Conservation (phyloP, 768 basidiomycete genomes). For the Suillus subaureus region DNA sequence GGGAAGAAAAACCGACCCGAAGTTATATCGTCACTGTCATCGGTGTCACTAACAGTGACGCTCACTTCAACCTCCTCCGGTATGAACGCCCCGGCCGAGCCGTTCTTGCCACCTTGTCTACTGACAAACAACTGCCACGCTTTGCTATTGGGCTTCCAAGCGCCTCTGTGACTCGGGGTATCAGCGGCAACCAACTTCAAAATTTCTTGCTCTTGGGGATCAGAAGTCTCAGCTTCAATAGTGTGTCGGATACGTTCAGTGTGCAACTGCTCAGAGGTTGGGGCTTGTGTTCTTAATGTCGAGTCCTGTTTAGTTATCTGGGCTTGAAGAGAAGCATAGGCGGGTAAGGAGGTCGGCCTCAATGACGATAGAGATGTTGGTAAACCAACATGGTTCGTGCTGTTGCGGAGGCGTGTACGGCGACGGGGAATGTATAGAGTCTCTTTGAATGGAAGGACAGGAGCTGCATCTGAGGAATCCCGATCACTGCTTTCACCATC, state of each 20-base stretch:
- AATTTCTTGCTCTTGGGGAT: constrained; percentile 54
- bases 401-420: constrained; percentile 28
- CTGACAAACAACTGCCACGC: constrained; percentile 65
- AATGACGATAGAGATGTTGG: constrained; percentile 61
- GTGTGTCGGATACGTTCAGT: constrained; percentile 13
- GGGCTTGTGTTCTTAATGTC: background rate
- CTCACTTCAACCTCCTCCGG: constrained; percentile 39
- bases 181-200: constrained; percentile 67
- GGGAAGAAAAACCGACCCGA: constrained; percentile 23
- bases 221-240: constrained; percentile 22
- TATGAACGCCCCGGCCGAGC: constrained; percentile 33
- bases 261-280: constrained; percentile 8
- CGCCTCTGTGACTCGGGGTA: constrained; percentile 70
- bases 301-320: constrained; percentile 7
- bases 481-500: constrained; percentile 52
- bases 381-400: constrained; percentile 41
- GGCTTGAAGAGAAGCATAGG: constrained; percentile 56
- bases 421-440: constrained; percentile 24
- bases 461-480: constrained; percentile 35
- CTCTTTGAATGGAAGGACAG: constrained; percentile 39
- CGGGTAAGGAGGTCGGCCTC: constrained; percentile 70
- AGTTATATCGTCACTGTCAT: constrained; percentile 28
- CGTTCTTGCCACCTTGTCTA: constrained; percentile 28
- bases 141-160: constrained; percentile 64
- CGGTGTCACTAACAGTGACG: constrained; percentile 17